Evolutionary conservation across 352 stramenopile species (phyloP), one percentile per base, ranked within the genome.

Genomic region (Blastocystis sp.): DNA sequence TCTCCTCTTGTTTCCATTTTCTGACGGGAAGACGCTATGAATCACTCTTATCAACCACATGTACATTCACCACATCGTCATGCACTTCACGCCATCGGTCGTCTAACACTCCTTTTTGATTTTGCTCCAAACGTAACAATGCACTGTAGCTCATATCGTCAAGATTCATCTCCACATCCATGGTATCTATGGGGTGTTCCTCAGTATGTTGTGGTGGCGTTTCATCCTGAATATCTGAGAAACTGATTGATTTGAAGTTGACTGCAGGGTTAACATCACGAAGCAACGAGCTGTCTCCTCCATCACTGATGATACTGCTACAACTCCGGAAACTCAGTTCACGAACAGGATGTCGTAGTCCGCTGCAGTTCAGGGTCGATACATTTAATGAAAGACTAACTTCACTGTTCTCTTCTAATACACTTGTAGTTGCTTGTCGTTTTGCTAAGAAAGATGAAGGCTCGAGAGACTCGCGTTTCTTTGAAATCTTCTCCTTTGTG

Each of bases 71-170:
- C 51, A 68, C 53, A 11, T 22, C 24, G 11, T 84, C 73, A 40
- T 57, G 51, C 33, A 84, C 37, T 33, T 53, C 22, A 22, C 40
- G 30, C 73, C 73, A 84, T 17, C 54, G 27, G 22, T 84, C 73
- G 30, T 84, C 73, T 57, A 84, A 40, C 51, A 84, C 73, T n/a
- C 73, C 73, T 30, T 57, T 57, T 19, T 84, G 73, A 33, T 62
- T 27, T 30, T 66, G 73, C 19, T 84, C 73, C 73, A 53, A 48
- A 17, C 73, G 48, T n/a, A 84, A 57, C 73, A 84, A 37, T 7
- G 73, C 33, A 24, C 59, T 56, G 30, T 84, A 84, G 51, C 73
- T 84, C 48, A 84, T 58, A 44, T 84, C 51, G 7, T 33, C 73
- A 2, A 56, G n/a, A 68, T 84, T 66, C 24, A 22, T 35, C n/a